Evolutionary conservation across 2,329 filamentous ascomycete species (phyloP).

Genomic region (Monilinia fructigena): DNA sequence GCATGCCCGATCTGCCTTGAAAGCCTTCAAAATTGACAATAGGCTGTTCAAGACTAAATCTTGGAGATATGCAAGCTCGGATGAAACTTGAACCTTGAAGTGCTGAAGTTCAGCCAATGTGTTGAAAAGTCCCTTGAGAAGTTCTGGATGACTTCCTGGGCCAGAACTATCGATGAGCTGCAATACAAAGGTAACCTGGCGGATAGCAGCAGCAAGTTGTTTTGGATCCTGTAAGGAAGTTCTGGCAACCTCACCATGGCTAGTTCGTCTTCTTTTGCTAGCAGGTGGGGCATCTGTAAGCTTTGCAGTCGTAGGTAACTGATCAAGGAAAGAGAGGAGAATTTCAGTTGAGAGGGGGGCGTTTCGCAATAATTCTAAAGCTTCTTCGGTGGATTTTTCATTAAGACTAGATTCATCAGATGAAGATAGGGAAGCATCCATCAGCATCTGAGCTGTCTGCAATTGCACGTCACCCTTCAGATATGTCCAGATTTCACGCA

Average conservation of each 20-base stretch:
- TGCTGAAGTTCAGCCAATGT: conserved; percentile 84
- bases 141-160: conserved; percentile 70
- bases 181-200: conserved; percentile 79
- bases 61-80: conserved; percentile 87
- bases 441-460: conserved; percentile 59
- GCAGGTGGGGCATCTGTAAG: conserved; percentile 70
- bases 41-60: conserved; percentile 80
- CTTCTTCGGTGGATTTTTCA: conserved; percentile 53
- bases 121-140: conserved; percentile 78
- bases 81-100: conserved; percentile 75
- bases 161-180: conserved; percentile 82
- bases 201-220: conserved; percentile 66
- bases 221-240: conserved; percentile 61
- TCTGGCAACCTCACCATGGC: conserved; percentile 64
- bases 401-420: conserved; percentile 38
- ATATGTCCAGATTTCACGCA: conserved; percentile 69
- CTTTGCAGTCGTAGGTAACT: conserved; percentile 70
- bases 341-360: conserved; percentile 73
- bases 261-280: conserved; percentile 77
- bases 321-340: conserved; percentile 69
- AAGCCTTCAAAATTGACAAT: conserved; percentile 76
- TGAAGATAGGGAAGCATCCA: conserved; percentile 56
- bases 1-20: conserved; percentile 60
- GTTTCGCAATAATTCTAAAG: conserved; percentile 69
- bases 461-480: conserved; percentile 65